phyloP scores from a whole-genome alignment of 2,329 filamentous ascomycete species.

The Fusarium tupiense region DNA sequence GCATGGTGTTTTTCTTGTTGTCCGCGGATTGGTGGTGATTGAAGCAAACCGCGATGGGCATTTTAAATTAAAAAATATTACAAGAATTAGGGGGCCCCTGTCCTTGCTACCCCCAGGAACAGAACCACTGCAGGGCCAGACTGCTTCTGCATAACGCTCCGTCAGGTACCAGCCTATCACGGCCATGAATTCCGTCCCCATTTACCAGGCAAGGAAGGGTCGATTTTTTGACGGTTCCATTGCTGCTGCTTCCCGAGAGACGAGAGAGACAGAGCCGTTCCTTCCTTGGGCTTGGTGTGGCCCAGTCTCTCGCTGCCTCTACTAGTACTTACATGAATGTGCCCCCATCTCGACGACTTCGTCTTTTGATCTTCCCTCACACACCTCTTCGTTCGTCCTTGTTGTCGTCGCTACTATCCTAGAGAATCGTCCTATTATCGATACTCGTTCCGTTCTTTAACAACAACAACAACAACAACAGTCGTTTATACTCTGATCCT shows the following conservation, averaged over 20 bases:
- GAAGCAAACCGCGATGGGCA: constrained; percentile 22
- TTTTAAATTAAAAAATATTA: constrained; percentile 38
- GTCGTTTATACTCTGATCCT: constrained; percentile 20
- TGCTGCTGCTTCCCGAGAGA: constrained; percentile 26
- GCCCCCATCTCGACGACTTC: constrained; percentile 18
- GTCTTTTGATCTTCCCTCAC: constrained; percentile 16
- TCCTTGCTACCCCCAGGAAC: constrained; percentile 7
- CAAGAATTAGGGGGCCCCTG: constrained; percentile 14
- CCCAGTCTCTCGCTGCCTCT: not conserved
- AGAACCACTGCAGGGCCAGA: not conserved
- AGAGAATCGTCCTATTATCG: constrained; percentile 39
- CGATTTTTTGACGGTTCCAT: not conserved
- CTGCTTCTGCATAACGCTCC: constrained; percentile 27
- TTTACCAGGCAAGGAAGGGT: constrained; percentile 20
- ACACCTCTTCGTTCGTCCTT: constrained; percentile 22
- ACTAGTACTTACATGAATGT: constrained; percentile 30
- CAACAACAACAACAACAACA: constrained; percentile 7
- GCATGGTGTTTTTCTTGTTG: constrained; percentile 15
- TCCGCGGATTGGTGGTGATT: constrained; percentile 24
- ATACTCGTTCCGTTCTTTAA: constrained; percentile 44
- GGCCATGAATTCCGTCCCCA: constrained; percentile 22
- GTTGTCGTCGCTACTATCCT: constrained; percentile 12
- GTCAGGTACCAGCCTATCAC: constrained; percentile 28
- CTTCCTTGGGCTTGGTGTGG: constrained; percentile 24
- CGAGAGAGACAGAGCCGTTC: constrained; percentile 11